Evolutionary conservation across 148 eudicot genomes (phyloP), one percentile per base, ranked within the genome.

Genomic region (Silene latifolia): DNA sequence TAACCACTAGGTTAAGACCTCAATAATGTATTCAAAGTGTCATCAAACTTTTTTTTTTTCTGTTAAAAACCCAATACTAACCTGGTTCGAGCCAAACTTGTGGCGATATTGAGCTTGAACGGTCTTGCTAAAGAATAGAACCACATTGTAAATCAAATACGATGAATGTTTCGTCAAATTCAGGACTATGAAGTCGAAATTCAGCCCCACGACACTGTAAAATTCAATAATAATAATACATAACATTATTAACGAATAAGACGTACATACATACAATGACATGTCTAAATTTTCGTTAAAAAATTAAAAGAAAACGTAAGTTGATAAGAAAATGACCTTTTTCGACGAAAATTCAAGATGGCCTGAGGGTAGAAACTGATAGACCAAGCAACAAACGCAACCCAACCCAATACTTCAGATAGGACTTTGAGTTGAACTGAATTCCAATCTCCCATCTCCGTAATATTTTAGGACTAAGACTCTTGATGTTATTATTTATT

Each of bases 161-260:
- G 98, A 91, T 11, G 95, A 83, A 82, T 93, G 98, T 82, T 93
- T 93, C 7, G 93, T 93, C 88, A 93, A 86, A 84, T 93, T 93
- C 72, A 93, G 77, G 60, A 87, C 51, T 80, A 89, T 89, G 80
- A 93, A 93, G 82, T 93, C 98, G 73, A 93, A 93, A 78, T 91
- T 93, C 78, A 93, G 77, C 35, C 98, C 98, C 71, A 91, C 89
- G 72, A 93, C 98, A 81, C 98, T 93, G 83, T 82, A 63, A 27
- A 17, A 74, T 35, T 1, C 13, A 74, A 71, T 17, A n/a, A n/a
- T n/a, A n/a, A n/a, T n/a, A 9, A 32, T 32, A 29, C 48, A 65
- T 44, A 18, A 24, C 10, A 39, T 39, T 39, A 39, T 39, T 58
- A 8, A 58, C 8, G 11, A 58, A 0, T 39, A 39, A 6, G 9